Conservation (phyloP, 306 rosid species). For the Malus sieversii region DNA sequence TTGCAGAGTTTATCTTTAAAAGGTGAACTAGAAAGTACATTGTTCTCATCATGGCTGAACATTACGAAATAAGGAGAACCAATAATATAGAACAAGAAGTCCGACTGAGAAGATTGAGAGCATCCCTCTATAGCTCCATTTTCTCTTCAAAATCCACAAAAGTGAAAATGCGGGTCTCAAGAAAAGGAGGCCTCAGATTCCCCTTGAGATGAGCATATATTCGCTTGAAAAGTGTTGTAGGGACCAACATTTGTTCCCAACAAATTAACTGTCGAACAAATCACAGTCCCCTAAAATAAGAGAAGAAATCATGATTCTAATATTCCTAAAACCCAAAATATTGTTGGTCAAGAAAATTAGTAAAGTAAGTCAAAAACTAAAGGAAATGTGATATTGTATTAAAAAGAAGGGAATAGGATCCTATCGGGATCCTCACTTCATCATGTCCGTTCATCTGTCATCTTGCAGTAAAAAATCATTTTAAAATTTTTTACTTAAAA, state of each 20-base stretch:
- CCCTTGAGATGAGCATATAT: slow-evolving; percentile 38
- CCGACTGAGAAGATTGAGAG: not conserved
- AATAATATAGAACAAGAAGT: no score
- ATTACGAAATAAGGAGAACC: no score
- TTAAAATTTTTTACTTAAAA: no score
- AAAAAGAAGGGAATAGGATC: not conserved
- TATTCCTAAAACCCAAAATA: slow-evolving; percentile 25
- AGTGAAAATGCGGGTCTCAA: slow-evolving; percentile 14
- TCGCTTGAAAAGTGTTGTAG: slow-evolving; percentile 21
- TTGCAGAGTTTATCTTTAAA: no score
- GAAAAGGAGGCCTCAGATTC: slow-evolving; percentile 16
- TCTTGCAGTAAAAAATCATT: no score
- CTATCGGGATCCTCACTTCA: no score
- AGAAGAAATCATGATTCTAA: not conserved
- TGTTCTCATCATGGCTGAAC: not conserved
- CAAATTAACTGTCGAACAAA: slow-evolving; percentile 2
- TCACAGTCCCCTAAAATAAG: not conserved
- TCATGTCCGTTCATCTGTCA: no score
- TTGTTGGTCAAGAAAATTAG: not conserved
- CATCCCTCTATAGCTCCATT: not conserved
- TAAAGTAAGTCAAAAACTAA: slow-evolving; percentile 1
- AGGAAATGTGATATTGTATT: not conserved
- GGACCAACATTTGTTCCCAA: slow-evolving; percentile 12
- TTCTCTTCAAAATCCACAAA: slow-evolving; percentile 6
- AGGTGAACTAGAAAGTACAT: no score